Conservation (phyloP, 2,329 filamentous ascomycete genomes). For the Apiospora saccharicola region DNA sequence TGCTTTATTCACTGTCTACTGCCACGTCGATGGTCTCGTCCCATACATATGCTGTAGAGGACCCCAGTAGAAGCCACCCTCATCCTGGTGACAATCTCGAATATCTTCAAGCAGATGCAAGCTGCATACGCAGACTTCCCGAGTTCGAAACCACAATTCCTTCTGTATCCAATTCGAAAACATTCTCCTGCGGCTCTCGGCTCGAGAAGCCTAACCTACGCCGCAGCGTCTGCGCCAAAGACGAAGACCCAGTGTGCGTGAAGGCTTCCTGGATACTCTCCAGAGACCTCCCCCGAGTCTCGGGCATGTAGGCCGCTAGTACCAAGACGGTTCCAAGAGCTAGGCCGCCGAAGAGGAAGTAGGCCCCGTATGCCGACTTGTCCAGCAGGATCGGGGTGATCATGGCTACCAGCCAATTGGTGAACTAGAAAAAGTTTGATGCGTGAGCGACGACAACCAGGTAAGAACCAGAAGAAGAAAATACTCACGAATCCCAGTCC, state of each 20-base stretch:
- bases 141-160: background rate
- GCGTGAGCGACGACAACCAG: background rate
- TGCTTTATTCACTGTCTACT: background rate
- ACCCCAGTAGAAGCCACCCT: background rate
- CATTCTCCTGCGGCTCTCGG: background rate
- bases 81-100: background rate
- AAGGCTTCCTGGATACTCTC: conserved; percentile 59
- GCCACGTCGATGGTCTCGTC: background rate
- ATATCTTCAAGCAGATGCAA: background rate
- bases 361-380: conserved; percentile 51
- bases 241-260: background rate
- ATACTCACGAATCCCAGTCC: conserved; percentile 38
- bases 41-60: background rate
- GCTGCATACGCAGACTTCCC: background rate
- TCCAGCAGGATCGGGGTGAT: conserved; percentile 26
- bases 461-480: background rate
- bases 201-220: background rate
- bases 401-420: conserved; percentile 53
- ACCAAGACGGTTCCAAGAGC: conserved; percentile 48
- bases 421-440: conserved; percentile 34
- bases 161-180: background rate
- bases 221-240: background rate
- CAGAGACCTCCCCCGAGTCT: conserved; percentile 56
- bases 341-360: conserved; percentile 54
- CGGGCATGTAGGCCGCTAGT: conserved; percentile 54